Evolutionary conservation across 768 basidiomycete genomes (phyloP).

Genomic region (Mrakia hoshinonis): DNA sequence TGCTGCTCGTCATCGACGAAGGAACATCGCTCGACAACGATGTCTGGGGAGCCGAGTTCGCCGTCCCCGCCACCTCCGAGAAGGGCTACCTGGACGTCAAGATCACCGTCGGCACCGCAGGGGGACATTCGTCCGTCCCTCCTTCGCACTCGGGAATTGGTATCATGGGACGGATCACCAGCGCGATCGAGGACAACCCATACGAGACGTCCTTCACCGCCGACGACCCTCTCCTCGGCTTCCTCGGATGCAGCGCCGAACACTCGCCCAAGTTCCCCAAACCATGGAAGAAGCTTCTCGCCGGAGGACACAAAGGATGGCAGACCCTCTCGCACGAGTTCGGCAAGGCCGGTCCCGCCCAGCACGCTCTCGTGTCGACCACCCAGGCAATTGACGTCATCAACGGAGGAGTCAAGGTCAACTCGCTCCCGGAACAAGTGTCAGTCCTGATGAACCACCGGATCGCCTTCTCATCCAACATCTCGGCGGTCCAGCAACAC

Average conservation of each 20-base stretch:
- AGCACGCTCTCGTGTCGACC: constrained; percentile 34
- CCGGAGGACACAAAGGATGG: constrained; percentile 31
- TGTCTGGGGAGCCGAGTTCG: constrained; percentile 35
- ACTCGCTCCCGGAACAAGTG: constrained; percentile 27
- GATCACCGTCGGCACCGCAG: constrained; percentile 37
- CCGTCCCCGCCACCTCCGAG: constrained; percentile 36
- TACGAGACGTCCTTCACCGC: constrained; percentile 35
- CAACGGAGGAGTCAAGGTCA: constrained; percentile 37
- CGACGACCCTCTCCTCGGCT: constrained; percentile 36
- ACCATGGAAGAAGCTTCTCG: constrained; percentile 32
- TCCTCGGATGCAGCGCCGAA: constrained; percentile 34
- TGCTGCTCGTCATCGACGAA: constrained; percentile 36
- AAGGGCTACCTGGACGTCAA: constrained; percentile 38
- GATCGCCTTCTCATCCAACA: constrained; percentile 19
- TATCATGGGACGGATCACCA: constrained; percentile 35
- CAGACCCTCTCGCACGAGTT: constrained; percentile 33
- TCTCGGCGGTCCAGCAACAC: constrained; percentile 10
- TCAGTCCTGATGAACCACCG: constrained; percentile 27
- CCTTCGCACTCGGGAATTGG: constrained; percentile 37
- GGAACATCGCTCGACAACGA: constrained; percentile 17
- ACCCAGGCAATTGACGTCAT: constrained; percentile 39
- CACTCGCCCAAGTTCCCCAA: constrained; percentile 35
- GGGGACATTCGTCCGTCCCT: constrained; percentile 39
- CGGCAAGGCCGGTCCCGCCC: background rate
- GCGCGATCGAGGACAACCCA: constrained; percentile 35